These are phyloP conservation scores for Candida sojae DNA, from an alignment of 1,139 yeast species.

Conservation along the genomic window DNA sequence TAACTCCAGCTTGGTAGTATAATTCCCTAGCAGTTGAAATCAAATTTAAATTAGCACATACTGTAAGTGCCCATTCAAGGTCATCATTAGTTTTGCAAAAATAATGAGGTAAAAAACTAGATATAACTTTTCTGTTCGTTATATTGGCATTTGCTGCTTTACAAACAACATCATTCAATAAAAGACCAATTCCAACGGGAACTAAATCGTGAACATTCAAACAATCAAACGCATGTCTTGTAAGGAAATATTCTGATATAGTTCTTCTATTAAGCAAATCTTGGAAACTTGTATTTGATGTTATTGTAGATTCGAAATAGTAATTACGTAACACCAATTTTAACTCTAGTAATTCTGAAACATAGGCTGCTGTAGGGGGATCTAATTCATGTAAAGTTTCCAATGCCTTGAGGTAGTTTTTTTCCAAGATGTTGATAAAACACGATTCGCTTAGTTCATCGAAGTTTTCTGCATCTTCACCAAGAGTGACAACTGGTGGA, in stretches of 20 bases:
- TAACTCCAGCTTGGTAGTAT: conserved; percentile 43
- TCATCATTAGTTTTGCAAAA: conserved; percentile 69
- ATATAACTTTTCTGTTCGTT: conserved; percentile 48
- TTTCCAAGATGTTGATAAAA: conserved; percentile 60
- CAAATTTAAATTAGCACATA: conserved; percentile 45
- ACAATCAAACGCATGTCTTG: conserved; percentile 60
- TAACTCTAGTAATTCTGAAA: conserved; percentile 64
- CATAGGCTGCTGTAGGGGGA: conserved; percentile 66
- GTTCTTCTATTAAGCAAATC: conserved; percentile 31
- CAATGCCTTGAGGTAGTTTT: conserved; percentile 59
- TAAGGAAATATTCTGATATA: conserved; percentile 62
- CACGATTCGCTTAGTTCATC: conserved; percentile 53
- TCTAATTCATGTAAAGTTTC: conserved; percentile 64
- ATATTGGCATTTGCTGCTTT: conserved; percentile 21
- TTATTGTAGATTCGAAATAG: conserved; percentile 22
- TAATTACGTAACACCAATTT: conserved; percentile 60
- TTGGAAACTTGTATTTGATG: conserved; percentile 14
- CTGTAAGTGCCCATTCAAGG: conserved; percentile 74
- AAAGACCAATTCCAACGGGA: conserved; percentile 66
- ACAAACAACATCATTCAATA: conserved; percentile 31
- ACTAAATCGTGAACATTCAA: conserved; percentile 52
- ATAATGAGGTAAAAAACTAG: conserved; percentile 61
- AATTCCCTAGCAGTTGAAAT: conserved; percentile 56
- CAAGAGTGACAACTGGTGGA: conserved; percentile 23
- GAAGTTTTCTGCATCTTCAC: conserved; percentile 20